Conservation (phyloP, 257 asterid genomes). For the Voacanga thouarsii region DNA sequence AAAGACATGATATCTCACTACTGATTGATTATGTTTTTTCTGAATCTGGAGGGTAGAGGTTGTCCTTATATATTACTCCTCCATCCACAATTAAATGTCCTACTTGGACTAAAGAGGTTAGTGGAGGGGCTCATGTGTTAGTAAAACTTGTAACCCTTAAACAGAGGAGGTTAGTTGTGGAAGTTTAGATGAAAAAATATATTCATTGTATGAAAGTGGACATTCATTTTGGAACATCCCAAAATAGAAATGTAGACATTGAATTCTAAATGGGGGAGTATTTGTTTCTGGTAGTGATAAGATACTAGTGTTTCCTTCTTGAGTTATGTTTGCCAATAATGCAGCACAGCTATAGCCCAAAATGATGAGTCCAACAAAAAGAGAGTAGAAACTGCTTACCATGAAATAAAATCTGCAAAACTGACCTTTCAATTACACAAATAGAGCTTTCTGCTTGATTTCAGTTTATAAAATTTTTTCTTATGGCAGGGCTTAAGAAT, state of each 20-base stretch:
- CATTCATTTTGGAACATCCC: too few relatives aligned
- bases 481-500: background rate
- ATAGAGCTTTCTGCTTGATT: background rate
- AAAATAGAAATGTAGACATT: too few relatives aligned
- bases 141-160: too few relatives aligned
- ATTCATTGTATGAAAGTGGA: too few relatives aligned
- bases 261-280: too few relatives aligned
- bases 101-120: too few relatives aligned
- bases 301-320: background rate
- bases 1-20: background rate
- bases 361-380: background rate
- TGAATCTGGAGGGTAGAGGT: background rate
- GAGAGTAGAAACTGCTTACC: background rate
- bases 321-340: background rate
- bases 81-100: too few relatives aligned
- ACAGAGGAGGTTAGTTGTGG: too few relatives aligned
- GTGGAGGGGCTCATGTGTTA: too few relatives aligned
- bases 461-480: background rate
- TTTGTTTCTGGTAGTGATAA: background rate
- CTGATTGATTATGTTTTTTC: background rate
- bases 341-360: background rate
- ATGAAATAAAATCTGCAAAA: background rate
- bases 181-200: too few relatives aligned
- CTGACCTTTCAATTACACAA: background rate
- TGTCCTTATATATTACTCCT: background rate